These are phyloP conservation scores for Ustilago crameri DNA, from an alignment of 1,284 basidiomycete species.

Conservation along the genomic window DNA sequence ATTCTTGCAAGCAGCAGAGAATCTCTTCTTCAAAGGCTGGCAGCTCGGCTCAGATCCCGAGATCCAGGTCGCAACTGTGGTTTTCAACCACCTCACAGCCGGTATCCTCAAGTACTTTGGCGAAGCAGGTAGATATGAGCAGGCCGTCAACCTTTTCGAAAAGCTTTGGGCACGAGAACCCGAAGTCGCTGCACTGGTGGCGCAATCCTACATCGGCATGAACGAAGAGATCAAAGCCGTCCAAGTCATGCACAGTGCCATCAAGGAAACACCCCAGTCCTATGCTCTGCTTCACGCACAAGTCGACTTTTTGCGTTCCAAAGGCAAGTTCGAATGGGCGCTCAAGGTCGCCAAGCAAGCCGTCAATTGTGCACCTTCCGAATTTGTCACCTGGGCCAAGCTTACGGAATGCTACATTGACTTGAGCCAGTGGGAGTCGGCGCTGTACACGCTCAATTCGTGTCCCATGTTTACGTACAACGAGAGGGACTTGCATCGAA, in stretches of 20 bases:
- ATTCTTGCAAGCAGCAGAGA: constrained; percentile 90
- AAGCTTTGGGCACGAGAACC: constrained; percentile 86
- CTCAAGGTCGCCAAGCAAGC: constrained; percentile 89
- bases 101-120: constrained; percentile 98
- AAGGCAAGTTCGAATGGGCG: constrained; percentile 81
- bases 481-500: constrained; percentile 90
- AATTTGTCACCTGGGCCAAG: constrained; percentile 99
- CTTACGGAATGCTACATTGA: constrained; percentile 94
- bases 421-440: constrained; percentile 82
- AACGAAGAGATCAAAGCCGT: constrained; percentile 97
- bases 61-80: constrained; percentile 97
- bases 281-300: constrained; percentile 94
- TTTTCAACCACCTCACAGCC: constrained; percentile 94
- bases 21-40: constrained; percentile 94
- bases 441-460: constrained; percentile 93
- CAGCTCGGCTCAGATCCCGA: constrained; percentile 98
- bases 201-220: constrained; percentile 94
- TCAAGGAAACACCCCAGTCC: constrained; percentile 86
- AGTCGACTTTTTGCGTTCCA: constrained; percentile 89
- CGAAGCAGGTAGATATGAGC: constrained; percentile 84
- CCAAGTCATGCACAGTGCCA: constrained; percentile 87
- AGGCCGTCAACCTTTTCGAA: constrained; percentile 93
- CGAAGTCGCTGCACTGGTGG: constrained; percentile 88
- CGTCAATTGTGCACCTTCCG: constrained; percentile 95
- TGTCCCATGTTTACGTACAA: constrained; percentile 99